Percentiles rank a stretch among this genome's conserved stretches.
phyloP scores from a whole-genome alignment of 345 rosid genomes.

The Aurinia saxatilis region DNA sequence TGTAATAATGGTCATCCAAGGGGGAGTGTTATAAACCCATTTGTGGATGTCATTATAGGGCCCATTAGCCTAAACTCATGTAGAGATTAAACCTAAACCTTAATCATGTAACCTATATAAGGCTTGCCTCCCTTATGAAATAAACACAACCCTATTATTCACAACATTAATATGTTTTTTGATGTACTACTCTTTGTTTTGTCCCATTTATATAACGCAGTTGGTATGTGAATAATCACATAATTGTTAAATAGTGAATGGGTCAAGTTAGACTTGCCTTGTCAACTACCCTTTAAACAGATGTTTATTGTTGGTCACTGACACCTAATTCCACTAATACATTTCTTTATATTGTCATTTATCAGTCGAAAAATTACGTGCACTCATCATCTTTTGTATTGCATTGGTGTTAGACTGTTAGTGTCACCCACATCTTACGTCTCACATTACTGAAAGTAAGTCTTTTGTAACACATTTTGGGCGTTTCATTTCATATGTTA shows the following conservation, averaged over 20 bases:
- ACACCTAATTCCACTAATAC: neutral
- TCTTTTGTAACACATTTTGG: neutral
- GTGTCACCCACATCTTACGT: constrained; percentile 22
- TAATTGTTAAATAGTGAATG: neutral
- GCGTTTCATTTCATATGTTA: neutral
- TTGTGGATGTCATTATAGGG: too few relatives aligned
- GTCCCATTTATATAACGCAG: neutral
- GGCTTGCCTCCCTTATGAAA: too few relatives aligned
- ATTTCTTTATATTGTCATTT: neutral
- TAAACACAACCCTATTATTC: too few relatives aligned
- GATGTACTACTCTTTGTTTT: too few relatives aligned
- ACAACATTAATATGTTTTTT: too few relatives aligned
- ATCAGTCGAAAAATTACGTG: neutral
- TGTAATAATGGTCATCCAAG: too few relatives aligned
- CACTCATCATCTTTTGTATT: neutral
- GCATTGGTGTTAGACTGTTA: constrained; percentile 17
- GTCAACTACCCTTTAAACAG: neutral
- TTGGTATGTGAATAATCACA: neutral
- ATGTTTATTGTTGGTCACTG: neutral
- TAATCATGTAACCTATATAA: too few relatives aligned
- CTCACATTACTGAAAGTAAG: neutral
- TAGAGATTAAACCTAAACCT: too few relatives aligned
- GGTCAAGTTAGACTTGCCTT: constrained; percentile 9
- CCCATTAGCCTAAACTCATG: too few relatives aligned
- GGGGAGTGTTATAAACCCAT: too few relatives aligned